Conservation (phyloP, 2,329 filamentous ascomycete genomes). For the Colletotrichum echinochloae region DNA sequence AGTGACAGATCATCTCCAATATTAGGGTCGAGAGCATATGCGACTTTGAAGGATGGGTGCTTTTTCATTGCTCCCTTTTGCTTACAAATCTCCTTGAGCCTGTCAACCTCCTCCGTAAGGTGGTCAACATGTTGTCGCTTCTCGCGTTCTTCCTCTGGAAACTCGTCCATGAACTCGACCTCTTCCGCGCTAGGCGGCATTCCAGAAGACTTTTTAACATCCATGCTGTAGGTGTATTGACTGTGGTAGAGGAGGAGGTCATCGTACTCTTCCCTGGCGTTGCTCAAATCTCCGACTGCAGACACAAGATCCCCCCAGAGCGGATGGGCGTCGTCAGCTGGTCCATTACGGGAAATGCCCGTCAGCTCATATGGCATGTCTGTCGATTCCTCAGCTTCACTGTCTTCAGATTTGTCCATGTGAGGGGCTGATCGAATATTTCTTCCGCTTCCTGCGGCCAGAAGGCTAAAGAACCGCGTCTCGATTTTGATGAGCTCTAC, state of each 20-base stretch:
- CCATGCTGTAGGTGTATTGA: constrained; percentile 52
- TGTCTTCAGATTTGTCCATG: constrained; percentile 29
- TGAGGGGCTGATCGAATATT: constrained; percentile 3
- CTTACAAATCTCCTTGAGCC: constrained; percentile 55
- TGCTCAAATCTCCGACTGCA: constrained; percentile 58
- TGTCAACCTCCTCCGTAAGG: constrained; percentile 49
- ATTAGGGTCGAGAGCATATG: constrained; percentile 54
- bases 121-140: constrained; percentile 50
- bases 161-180: constrained; percentile 59
- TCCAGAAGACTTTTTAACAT: constrained; percentile 47
- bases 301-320: constrained; percentile 59
- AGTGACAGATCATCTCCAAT: constrained; percentile 58
- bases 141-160: constrained; percentile 51
- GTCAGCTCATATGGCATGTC: constrained; percentile 50
- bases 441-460: constrained; percentile 43
- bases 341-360: constrained; percentile 51
- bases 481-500: constrained; percentile 52
- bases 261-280: constrained; percentile 60
- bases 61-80: constrained; percentile 57
- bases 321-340: constrained; percentile 59
- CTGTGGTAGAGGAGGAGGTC: constrained; percentile 57
- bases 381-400: constrained; percentile 13
- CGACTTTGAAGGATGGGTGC: constrained; percentile 54
- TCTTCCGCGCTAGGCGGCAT: constrained; percentile 52
- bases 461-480: constrained; percentile 53